Evolutionary conservation across 1,139 yeast species (phyloP).

Genomic region (Spathaspora sp.): DNA sequence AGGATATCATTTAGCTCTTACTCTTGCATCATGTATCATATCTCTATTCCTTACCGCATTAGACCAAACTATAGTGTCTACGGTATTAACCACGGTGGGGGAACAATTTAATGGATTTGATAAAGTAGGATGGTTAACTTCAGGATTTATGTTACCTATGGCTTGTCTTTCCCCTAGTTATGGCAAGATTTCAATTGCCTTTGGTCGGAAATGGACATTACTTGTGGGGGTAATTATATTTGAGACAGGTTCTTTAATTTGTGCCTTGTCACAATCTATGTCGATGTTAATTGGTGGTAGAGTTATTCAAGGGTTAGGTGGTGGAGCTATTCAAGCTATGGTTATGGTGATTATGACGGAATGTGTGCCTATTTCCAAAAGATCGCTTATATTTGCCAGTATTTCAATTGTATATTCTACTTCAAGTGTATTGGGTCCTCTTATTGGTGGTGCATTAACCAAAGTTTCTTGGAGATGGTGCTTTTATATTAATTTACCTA

Average conservation of each 20-base stretch:
- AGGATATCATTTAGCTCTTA: conserved; percentile 41
- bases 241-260: conserved; percentile 61
- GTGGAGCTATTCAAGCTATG: conserved; percentile 65
- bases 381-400: conserved; percentile 52
- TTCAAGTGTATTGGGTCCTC: conserved; percentile 56
- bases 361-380: conserved; percentile 55
- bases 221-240: conserved; percentile 52
- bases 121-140: conserved; percentile 59
- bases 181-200: conserved; percentile 60
- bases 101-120: conserved; percentile 52
- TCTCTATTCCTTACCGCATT: conserved; percentile 62
- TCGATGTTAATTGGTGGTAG: conserved; percentile 67
- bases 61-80: conserved; percentile 66
- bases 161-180: conserved; percentile 59
- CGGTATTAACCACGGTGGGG: conserved; percentile 57
- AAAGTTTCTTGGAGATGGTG: conserved; percentile 78
- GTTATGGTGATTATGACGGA: conserved; percentile 61
- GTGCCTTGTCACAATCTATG: conserved; percentile 59
- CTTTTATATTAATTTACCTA: conserved; percentile 68
- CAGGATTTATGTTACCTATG: conserved; percentile 61
- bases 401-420: conserved; percentile 57
- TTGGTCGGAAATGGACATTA: conserved; percentile 58
- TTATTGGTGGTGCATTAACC: conserved; percentile 68
- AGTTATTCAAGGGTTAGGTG: conserved; percentile 71
- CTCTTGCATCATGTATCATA: conserved; percentile 46